phyloP scores from a whole-genome alignment of 495 filamentous ascomycete genomes.

The Trichoderma reesei region DNA sequence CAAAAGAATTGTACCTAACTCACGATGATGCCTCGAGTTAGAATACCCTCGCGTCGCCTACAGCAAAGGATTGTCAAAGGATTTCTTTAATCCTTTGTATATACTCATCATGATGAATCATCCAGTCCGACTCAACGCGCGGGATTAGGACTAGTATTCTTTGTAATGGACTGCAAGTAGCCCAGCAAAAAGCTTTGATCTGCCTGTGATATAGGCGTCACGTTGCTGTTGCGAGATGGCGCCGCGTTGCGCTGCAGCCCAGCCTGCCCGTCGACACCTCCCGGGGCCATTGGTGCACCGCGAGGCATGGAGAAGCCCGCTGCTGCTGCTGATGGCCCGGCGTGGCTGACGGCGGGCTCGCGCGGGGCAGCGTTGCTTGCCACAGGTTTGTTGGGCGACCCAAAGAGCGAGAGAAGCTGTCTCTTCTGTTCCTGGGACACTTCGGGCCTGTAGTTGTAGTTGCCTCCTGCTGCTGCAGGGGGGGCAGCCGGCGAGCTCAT shows the following conservation, averaged over 20 bases:
- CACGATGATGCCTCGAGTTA: too few relatives aligned
- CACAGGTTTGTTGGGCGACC: conserved; percentile 40
- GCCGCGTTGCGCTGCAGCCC: conserved; percentile 18
- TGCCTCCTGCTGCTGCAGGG: conserved; percentile 17
- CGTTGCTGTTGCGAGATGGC: conserved; percentile 34
- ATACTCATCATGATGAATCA: neutral
- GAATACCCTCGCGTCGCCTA: too few relatives aligned
- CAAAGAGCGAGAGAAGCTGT: conserved; percentile 60
- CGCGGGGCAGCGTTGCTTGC: conserved; percentile 12
- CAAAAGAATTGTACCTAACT: too few relatives aligned
- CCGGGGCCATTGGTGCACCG: conserved; percentile 33
- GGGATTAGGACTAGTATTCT: conserved; percentile 6
- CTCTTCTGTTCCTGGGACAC: conserved; percentile 53
- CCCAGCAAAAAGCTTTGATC: conserved; percentile 72
- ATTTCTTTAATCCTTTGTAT: neutral
- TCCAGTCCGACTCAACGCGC: conserved; percentile 5
- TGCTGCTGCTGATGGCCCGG: neutral
- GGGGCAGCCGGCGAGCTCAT: neutral
- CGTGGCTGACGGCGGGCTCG: neutral
- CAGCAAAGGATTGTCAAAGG: neutral
- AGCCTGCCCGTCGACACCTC: conserved; percentile 20
- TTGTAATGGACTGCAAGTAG: conserved; percentile 48
- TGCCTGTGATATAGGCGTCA: conserved; percentile 50
- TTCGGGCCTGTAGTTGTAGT: conserved; percentile 17
- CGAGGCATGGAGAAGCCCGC: conserved; percentile 17